phyloP scores from a whole-genome alignment of 768 basidiomycete species.

The Termitomyces sp. region DNA sequence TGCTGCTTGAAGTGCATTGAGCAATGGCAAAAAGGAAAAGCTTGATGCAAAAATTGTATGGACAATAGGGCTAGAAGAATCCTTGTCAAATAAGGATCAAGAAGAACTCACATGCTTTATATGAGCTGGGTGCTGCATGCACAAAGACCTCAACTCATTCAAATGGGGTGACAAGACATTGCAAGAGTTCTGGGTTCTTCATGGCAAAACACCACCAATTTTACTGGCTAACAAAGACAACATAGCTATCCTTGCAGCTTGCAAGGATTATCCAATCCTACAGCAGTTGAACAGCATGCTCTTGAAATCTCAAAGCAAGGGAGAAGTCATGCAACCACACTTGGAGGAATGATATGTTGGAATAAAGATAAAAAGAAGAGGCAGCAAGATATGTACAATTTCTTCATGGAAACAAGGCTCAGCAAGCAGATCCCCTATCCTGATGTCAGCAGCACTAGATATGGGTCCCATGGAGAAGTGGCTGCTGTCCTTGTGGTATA shows the following conservation, averaged over 20 bases:
- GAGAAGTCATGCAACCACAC: constrained; percentile 17
- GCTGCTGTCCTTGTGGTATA: constrained; percentile 21
- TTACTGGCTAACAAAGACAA: constrained; percentile 22
- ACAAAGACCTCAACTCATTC: constrained; percentile 22
- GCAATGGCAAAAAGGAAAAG: too few relatives aligned
- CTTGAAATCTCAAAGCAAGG: constrained; percentile 19
- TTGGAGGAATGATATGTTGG: constrained; percentile 26
- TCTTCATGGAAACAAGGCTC: constrained; percentile 17
- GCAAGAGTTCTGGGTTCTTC: constrained; percentile 16
- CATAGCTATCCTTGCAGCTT: constrained; percentile 7
- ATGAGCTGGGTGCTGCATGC: background rate
- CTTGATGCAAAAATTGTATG: too few relatives aligned
- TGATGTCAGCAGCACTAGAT: constrained; percentile 33
- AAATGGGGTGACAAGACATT: constrained; percentile 19
- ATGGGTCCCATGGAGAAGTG: too few relatives aligned
- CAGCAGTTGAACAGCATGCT: constrained; percentile 3
- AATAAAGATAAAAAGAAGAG: constrained; percentile 36
- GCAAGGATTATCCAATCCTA: background rate
- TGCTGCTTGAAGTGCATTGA: too few relatives aligned
- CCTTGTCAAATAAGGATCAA: background rate
- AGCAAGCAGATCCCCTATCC: constrained; percentile 25
- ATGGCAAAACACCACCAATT: constrained; percentile 12
- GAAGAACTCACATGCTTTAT: background rate
- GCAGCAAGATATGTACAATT: constrained; percentile 24
- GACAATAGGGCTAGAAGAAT: too few relatives aligned